phyloP scores from a whole-genome alignment of 495 filamentous ascomycete species.

The Penicillium waksmanii region DNA sequence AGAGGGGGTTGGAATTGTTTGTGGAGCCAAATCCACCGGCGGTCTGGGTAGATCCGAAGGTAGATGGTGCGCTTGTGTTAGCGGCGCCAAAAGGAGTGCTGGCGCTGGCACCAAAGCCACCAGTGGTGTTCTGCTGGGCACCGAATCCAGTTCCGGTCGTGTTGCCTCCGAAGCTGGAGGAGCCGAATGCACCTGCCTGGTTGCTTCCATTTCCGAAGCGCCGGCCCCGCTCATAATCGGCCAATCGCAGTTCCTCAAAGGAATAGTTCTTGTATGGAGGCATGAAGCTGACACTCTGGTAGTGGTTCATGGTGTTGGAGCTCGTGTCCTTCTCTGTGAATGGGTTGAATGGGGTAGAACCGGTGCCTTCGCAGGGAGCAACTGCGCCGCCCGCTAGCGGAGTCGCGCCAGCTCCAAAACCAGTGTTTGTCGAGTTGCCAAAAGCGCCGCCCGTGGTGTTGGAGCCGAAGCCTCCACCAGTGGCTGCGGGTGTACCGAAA shows the following conservation, averaged over 20 bases:
- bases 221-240: conserved; percentile 87
- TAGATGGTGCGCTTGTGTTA: conserved; percentile 47
- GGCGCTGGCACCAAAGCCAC: conserved; percentile 56
- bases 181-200: conserved; percentile 82
- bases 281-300: conserved; percentile 86
- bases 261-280: conserved; percentile 86
- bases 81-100: conserved; percentile 51
- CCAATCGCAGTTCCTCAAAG: conserved; percentile 85
- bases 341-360: conserved; percentile 70
- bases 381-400: conserved; percentile 51
- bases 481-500: conserved; percentile 26
- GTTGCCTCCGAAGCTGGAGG: conserved; percentile 44
- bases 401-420: conserved; percentile 49
- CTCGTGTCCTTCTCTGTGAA: conserved; percentile 79
- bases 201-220: conserved; percentile 79
- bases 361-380: conserved; percentile 69
- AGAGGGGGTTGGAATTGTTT: conserved; percentile 39
- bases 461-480: conserved; percentile 26
- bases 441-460: conserved; percentile 18
- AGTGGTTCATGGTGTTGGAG: conserved; percentile 66
- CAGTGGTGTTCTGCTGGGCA: conserved; percentile 38
- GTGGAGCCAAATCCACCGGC: conserved; percentile 59
- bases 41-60: conserved; percentile 53
- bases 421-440: conserved; percentile 37
- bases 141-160: conserved; percentile 45